Evolutionary conservation across 768 basidiomycete species (phyloP), one percentile per base, ranked within the genome.

Genomic region (Suillus variegatus): DNA sequence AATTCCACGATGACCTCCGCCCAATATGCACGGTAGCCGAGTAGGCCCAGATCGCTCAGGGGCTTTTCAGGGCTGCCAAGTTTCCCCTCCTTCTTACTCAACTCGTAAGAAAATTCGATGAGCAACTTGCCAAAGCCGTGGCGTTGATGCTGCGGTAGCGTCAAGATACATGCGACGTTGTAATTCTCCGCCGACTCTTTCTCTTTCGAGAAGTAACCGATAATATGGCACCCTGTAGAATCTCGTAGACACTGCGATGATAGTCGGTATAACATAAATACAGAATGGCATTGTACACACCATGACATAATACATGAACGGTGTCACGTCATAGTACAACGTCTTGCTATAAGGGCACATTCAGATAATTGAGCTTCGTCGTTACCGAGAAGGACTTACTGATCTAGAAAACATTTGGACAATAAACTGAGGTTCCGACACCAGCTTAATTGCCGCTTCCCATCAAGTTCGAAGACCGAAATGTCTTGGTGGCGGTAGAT

Each of bases 251-350:
- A 86, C 93, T 94, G 67, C 60, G 28, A 65, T 65, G 22, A 65
- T 62, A 46, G 65, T 66, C 61, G 61, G 36, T 71, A 67, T 69
- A 64, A 55, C 65, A 54, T 44, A 22, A 65, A 64, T 28, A 25
- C 49, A 51, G 62, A 63, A 66, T 10, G 6, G 8, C 16, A 51
- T 7, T 66, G 40, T 56, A 74, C 85, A 71, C 70, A 93, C 95
- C 96, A 99, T 96, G 78, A 96, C 92, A 84, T 99, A 99, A 84
- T 95, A 99, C 86, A 99, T 87, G 83, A 99, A 99, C 3, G 97
- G 97, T 65, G 98, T 99, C 71, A 99, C 97, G 81, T 99, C 97
- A 81, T 98, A 99, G 81, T 99, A 99, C 68, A 99, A 82, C 18
- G 97, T 99, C 83, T 99, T 99, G 82, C 93, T 95, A 72, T 60